These are phyloP conservation scores for Pyrenula aspistea DNA, from an alignment of 495 filamentous ascomycete genomes.

Conservation along the genomic window DNA sequence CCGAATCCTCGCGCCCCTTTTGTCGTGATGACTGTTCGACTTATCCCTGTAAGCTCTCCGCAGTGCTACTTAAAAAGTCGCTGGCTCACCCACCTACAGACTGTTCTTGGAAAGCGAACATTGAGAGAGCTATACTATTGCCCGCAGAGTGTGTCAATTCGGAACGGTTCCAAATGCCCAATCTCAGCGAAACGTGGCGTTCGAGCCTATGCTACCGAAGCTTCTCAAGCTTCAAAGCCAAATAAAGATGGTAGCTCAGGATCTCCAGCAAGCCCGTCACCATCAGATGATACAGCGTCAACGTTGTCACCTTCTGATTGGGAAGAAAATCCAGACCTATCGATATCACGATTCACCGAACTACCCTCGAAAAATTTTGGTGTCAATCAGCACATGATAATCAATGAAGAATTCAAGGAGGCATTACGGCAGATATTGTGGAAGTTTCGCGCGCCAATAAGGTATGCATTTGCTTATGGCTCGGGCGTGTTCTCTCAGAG, in stretches of 20 bases:
- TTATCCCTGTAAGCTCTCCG: not conserved
- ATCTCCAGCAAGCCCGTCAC: not conserved
- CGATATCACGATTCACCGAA: conserved; percentile 71
- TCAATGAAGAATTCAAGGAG: conserved; percentile 90
- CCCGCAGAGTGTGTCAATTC: no score
- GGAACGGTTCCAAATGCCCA: no score
- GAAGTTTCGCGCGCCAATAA: conserved; percentile 85
- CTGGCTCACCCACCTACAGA: not conserved
- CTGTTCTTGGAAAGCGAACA: not conserved
- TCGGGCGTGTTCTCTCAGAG: conserved; percentile 91
- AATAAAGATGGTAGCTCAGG: not conserved
- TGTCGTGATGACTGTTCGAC: not conserved
- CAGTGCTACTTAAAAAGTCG: not conserved
- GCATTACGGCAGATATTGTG: conserved; percentile 77
- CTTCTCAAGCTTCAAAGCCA: not conserved
- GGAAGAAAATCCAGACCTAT: conserved; percentile 68
- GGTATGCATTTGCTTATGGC: conserved; percentile 94
- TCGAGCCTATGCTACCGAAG: not conserved
- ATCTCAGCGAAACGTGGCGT: no score
- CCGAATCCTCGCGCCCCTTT: no score
- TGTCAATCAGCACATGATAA: conserved; percentile 87
- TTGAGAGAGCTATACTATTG: not conserved
- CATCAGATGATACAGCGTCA: not conserved
- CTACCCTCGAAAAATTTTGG: conserved; percentile 83
- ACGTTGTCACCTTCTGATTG: conserved; percentile 32